phyloP scores from a whole-genome alignment of 768 basidiomycete genomes.

The Tulasnella sp. region DNA sequence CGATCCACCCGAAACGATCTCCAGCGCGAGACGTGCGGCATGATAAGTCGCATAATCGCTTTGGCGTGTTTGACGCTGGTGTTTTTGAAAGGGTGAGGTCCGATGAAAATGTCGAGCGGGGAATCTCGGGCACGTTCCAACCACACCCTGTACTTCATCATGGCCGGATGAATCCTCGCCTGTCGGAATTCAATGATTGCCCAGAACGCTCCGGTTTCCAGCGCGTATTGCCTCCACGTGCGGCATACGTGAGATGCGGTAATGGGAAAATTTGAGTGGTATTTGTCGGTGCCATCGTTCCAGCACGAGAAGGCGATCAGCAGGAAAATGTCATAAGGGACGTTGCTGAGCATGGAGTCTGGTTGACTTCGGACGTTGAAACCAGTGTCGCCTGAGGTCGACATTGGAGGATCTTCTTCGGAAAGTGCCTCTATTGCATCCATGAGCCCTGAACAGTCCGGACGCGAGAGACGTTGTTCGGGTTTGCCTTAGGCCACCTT shows the following conservation, averaged over 20 bases:
- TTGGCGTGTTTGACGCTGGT: not conserved
- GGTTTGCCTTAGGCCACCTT: too few relatives aligned
- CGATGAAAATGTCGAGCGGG: constrained; percentile 5
- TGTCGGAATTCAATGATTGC: not conserved
- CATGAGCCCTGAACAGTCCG: too few relatives aligned
- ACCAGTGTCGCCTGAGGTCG: too few relatives aligned
- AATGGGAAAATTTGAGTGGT: not conserved
- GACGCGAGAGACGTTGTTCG: too few relatives aligned
- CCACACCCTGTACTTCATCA: not conserved
- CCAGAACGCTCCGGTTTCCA: not conserved
- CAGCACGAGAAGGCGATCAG: not conserved
- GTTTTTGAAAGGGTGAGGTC: not conserved
- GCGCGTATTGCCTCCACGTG: not conserved
- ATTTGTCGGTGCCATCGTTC: not conserved
- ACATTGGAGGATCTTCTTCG: too few relatives aligned
- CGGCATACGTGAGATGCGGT: constrained; percentile 18
- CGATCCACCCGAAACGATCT: constrained; percentile 45
- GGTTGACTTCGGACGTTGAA: too few relatives aligned
- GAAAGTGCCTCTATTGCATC: too few relatives aligned
- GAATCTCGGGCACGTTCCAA: not conserved
- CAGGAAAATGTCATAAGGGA: not conserved
- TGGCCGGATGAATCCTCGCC: not conserved
- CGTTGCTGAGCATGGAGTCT: not conserved
- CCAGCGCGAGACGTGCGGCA: constrained; percentile 24
- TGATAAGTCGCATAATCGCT: not conserved